Conservation (phyloP, 2,329 filamentous ascomycete species). For the Fusarium heterosporum region DNA sequence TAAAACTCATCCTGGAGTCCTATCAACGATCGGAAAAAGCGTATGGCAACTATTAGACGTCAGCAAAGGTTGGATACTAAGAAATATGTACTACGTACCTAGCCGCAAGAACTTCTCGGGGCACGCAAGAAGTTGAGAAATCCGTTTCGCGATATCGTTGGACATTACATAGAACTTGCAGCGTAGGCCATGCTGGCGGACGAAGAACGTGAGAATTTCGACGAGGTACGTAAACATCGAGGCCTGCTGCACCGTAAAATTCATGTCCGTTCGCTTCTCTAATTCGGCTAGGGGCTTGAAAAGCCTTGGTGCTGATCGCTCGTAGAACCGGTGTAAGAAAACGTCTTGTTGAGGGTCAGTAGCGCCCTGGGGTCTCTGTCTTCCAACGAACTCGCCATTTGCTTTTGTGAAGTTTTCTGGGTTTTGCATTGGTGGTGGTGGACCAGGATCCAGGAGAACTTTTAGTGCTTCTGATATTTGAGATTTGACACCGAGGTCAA, state of each 20-base stretch:
- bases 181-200: constrained; percentile 86
- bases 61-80: constrained; percentile 38
- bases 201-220: constrained; percentile 93
- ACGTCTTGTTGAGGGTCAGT: constrained; percentile 82
- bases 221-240: constrained; percentile 92
- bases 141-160: constrained; percentile 80
- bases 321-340: constrained; percentile 91
- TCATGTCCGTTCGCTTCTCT: constrained; percentile 74
- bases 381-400: constrained; percentile 75
- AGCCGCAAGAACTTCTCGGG: constrained; percentile 94
- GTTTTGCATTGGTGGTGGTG: constrained; percentile 54
- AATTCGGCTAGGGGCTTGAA: constrained; percentile 89
- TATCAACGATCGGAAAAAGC: constrained; percentile 91
- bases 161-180: constrained; percentile 89
- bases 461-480: constrained; percentile 97
- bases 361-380: constrained; percentile 65
- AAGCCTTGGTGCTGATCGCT: constrained; percentile 83
- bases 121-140: constrained; percentile 83
- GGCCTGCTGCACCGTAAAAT: constrained; percentile 84
- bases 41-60: constrained; percentile 77
- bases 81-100: constrained; percentile 63
- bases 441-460: constrained; percentile 82
- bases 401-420: constrained; percentile 70
- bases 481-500: constrained; percentile 92
- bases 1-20: constrained; percentile 92